phyloP scores from a whole-genome alignment of 352 stramenopile genomes.

The Phytophthora sp. region DNA sequence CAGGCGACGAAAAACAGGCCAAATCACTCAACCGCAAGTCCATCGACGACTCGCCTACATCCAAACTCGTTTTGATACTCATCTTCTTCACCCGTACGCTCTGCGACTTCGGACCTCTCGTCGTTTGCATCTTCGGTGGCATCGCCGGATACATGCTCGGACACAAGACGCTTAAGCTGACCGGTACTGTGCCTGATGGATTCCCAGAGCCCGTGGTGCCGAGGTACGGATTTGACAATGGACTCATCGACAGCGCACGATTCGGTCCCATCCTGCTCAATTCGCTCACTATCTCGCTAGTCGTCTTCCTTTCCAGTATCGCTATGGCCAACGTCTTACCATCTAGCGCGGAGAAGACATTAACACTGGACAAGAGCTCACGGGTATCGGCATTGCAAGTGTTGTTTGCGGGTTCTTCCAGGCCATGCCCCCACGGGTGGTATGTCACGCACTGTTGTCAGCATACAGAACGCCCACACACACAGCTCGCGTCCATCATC shows the following conservation, averaged over 20 bases:
- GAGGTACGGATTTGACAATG: conserved; percentile 54
- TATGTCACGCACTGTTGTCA: conserved; percentile 89
- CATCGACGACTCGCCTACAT: conserved; percentile 18
- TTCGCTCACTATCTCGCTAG: conserved; percentile 65
- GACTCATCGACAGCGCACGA: conserved; percentile 42
- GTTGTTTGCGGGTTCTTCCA: conserved; percentile 83
- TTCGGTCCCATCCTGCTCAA: conserved; percentile 54
- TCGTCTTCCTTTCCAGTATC: conserved; percentile 90
- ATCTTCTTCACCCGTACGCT: conserved; percentile 48
- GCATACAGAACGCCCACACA: conserved; percentile 83
- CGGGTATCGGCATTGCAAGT: conserved; percentile 83
- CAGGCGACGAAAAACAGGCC: conserved; percentile 7
- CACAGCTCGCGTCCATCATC: conserved; percentile 81
- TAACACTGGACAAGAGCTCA: conserved; percentile 79
- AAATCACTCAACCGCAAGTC: conserved; percentile 19
- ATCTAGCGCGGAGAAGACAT: conserved; percentile 70
- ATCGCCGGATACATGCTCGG: conserved; percentile 51
- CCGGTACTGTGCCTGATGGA: conserved; percentile 64
- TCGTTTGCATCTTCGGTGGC: conserved; percentile 72
- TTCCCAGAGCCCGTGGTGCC: conserved; percentile 50
- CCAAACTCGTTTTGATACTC: conserved; percentile 28
- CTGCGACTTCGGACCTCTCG: conserved; percentile 64
- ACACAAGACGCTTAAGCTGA: conserved; percentile 62
- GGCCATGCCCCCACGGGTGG: conserved; percentile 83
- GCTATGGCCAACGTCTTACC: conserved; percentile 85